Evolutionary conservation across 1,139 yeast genomes (phyloP), one percentile per base, ranked within the genome.

Genomic region (Diutina pseudorugosa): DNA sequence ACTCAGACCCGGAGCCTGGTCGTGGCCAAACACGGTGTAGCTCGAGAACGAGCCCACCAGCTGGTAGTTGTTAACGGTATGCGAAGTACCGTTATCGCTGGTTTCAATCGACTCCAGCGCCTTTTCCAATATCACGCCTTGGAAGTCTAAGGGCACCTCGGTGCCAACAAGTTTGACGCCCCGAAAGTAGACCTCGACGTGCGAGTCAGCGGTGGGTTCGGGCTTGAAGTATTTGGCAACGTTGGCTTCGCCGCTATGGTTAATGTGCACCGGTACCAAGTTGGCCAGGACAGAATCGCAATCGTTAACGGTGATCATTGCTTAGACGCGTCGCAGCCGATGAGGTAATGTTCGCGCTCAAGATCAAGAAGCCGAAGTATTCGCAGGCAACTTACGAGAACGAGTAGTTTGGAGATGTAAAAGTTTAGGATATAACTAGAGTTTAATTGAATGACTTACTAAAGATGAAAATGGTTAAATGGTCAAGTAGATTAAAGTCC

Each of bases 21-120:
- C 49, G 23, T 45, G 49, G 23, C 49, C 49, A 25, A 45, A 45
- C 27, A 45, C 21, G 21, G 49, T 45, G n/a, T 23, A 9, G 11
- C 9, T 8, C 2, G 12, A 8, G 40, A 45, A 45, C 21, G 25
- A 36, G 7, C 40, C 49, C 36, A 45, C 40, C 49, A 45, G 40
- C 14, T n/a, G 14, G 27, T 45, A 45, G 16, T 45, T 45, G 11
- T 25, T 45, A 7, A 16, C 21, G n/a, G 49, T 25, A 3, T 7
- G 4, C 6, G 23, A n/a, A 3, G n/a, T 18, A 4, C 47, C 47
- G 19, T 14, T 11, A 7, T 21, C 47, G 18, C 11, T n/a, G 4
- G 21, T 18, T 8, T 45, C 49, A 12, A 45, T 45, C n/a, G 41
- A n/a, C 27, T 45, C 49, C 40, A 25, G 40, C 12, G 40, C 9